phyloP scores from a whole-genome alignment of 441 rosid genomes.

The Mallotus japonicus region DNA sequence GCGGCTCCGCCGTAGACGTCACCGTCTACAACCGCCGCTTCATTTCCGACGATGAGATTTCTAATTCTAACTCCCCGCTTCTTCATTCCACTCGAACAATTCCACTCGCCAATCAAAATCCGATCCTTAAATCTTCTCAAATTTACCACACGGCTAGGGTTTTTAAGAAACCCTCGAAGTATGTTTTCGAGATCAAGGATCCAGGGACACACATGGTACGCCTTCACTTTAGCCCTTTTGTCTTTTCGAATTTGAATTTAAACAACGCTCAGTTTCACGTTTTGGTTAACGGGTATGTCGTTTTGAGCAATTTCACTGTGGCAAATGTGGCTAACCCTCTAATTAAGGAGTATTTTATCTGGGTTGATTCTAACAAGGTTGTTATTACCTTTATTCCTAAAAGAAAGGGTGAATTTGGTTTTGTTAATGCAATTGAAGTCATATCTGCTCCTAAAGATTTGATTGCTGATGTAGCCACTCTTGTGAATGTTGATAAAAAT shows the following conservation, averaged over 20 bases:
- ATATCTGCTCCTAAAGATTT: constrained; percentile 83
- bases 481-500: constrained; percentile 37
- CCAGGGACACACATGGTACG: constrained; percentile 68
- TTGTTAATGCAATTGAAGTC: constrained; percentile 81
- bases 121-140: constrained; percentile 28
- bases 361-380: constrained; percentile 47
- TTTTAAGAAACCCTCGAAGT: constrained; percentile 52
- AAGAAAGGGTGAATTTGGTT: constrained; percentile 46
- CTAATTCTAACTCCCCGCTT: constrained; percentile 26
- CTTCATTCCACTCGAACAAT: constrained; percentile 33
- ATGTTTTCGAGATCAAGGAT: constrained; percentile 50
- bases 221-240: constrained; percentile 54
- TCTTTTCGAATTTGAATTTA: constrained; percentile 38
- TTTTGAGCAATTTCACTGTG: constrained; percentile 56
- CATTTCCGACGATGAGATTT: constrained; percentile 39
- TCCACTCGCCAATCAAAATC: constrained; percentile 30
- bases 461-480: constrained; percentile 53
- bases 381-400: constrained; percentile 54
- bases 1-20: constrained; percentile 62
- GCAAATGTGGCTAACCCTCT: constrained; percentile 27
- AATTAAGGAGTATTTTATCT: constrained; percentile 65
- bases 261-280: constrained; percentile 53
- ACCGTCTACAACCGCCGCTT: constrained; percentile 54
- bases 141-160: constrained; percentile 61
- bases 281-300: constrained; percentile 52